phyloP scores from a whole-genome alignment of 257 asterid genomes.

The Jaltomata sinuosa region DNA sequence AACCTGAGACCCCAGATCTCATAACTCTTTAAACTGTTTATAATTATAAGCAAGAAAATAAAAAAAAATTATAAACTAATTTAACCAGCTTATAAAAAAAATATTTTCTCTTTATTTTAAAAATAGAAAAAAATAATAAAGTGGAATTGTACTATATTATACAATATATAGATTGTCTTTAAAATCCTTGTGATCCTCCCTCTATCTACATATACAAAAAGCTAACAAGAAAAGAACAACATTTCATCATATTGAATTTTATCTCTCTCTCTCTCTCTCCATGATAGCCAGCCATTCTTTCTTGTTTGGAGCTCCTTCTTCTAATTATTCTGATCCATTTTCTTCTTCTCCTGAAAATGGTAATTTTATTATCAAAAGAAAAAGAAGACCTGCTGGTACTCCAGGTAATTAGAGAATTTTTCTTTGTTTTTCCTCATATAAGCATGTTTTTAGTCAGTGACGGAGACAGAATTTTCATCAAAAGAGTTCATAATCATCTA shows the following conservation, averaged over 20 bases:
- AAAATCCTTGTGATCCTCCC: not conserved
- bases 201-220: not conserved
- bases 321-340: slow-evolving; percentile 9
- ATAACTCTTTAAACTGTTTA: no score
- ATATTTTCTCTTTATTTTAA: no score
- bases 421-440: no score
- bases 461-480: not conserved
- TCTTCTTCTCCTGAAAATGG: slow-evolving; percentile 16
- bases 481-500: not conserved
- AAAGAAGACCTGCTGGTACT: slow-evolving; percentile 37
- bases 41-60: no score
- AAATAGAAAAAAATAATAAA: no score
- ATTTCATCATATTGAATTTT: not conserved
- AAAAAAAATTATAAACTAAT: no score
- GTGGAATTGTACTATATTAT: not conserved
- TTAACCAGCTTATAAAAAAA: no score
- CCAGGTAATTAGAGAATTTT: slow-evolving; percentile 14
- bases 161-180: not conserved
- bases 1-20: no score
- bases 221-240: not conserved
- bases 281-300: slow-evolving; percentile 24
- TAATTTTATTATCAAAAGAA: slow-evolving; percentile 17
- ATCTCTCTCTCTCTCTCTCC: not conserved
- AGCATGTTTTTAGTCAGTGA: no score
- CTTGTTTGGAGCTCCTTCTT: slow-evolving; percentile 20